phyloP scores from a whole-genome alignment of 2,329 filamentous ascomycete genomes.

The Ophiocordyceps australis region DNA sequence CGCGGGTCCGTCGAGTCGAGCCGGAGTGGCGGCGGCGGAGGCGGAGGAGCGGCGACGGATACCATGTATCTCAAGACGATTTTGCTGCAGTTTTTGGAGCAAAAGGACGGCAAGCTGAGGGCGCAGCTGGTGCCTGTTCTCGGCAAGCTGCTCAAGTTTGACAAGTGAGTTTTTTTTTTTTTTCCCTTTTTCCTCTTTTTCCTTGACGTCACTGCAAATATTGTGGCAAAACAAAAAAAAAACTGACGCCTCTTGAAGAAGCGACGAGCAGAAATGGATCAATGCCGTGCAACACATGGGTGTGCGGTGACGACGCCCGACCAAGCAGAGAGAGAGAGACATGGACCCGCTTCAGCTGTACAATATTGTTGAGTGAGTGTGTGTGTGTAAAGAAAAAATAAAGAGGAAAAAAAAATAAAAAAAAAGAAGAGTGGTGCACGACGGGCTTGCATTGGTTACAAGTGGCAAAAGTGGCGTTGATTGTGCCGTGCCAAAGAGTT shows the following conservation, averaged over 20 bases:
- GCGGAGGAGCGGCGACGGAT: constrained; percentile 16
- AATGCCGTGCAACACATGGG: constrained; percentile 45
- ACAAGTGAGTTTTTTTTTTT: constrained; percentile 36
- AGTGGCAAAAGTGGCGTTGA: too few relatives aligned
- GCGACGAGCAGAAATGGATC: constrained; percentile 76
- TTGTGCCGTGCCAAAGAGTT: too few relatives aligned
- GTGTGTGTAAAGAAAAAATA: too few relatives aligned
- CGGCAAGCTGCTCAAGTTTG: constrained; percentile 58
- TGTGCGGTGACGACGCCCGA: constrained; percentile 9
- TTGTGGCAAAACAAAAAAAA: too few relatives aligned
- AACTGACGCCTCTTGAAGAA: too few relatives aligned
- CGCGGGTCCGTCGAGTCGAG: constrained; percentile 20
- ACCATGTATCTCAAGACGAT: constrained; percentile 64
- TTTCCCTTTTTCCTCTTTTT: background rate
- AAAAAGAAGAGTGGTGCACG: too few relatives aligned
- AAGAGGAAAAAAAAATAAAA: too few relatives aligned
- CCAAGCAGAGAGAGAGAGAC: background rate
- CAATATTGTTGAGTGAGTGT: too few relatives aligned
- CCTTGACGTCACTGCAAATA: too few relatives aligned
- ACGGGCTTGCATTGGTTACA: too few relatives aligned
- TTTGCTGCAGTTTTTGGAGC: constrained; percentile 63
- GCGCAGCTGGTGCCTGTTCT: constrained; percentile 62
- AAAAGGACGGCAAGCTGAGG: constrained; percentile 60
- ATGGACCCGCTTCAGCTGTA: too few relatives aligned
- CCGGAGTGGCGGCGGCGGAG: constrained; percentile 13